phyloP scores from a whole-genome alignment of 345 rosid species.

The Citrus glauca region DNA sequence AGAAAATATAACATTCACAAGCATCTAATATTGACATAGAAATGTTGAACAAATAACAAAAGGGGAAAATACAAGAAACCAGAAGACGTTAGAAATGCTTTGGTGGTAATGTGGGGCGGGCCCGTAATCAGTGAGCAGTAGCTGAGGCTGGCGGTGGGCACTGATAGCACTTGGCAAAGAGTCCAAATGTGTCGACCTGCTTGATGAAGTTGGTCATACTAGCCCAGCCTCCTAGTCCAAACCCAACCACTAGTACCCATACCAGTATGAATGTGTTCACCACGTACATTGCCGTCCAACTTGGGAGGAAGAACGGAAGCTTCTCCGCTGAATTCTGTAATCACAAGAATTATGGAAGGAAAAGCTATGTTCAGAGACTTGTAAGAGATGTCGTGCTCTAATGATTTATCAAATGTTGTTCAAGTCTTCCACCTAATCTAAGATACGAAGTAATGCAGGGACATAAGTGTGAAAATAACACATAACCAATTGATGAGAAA shows the following conservation, averaged over 20 bases:
- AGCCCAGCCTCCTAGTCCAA: constrained; percentile 91
- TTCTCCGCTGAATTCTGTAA: constrained; percentile 71
- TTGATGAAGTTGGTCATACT: constrained; percentile 70
- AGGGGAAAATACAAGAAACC: constrained; percentile 7
- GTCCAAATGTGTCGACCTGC: constrained; percentile 81
- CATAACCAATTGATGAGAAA: constrained; percentile 21
- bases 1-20: not conserved
- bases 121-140: constrained; percentile 27
- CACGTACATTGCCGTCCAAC: constrained; percentile 70
- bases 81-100: constrained; percentile 4
- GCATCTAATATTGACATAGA: not conserved
- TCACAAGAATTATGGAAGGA: not conserved
- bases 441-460: not conserved
- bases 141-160: constrained; percentile 40
- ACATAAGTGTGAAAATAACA: constrained; percentile 3
- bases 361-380: not conserved
- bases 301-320: constrained; percentile 56
- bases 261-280: constrained; percentile 52
- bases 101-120: not conserved
- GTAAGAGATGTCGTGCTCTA: not conserved
- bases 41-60: constrained; percentile 8
- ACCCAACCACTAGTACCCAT: constrained; percentile 72
- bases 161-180: constrained; percentile 88
- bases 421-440: constrained; percentile 16
- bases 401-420: not conserved